A percentile compares a stretch with the other conserved stretches of the same genome.
Evolutionary conservation across 257 asterid species (phyloP).

Genomic region (Perilla frutescens): DNA sequence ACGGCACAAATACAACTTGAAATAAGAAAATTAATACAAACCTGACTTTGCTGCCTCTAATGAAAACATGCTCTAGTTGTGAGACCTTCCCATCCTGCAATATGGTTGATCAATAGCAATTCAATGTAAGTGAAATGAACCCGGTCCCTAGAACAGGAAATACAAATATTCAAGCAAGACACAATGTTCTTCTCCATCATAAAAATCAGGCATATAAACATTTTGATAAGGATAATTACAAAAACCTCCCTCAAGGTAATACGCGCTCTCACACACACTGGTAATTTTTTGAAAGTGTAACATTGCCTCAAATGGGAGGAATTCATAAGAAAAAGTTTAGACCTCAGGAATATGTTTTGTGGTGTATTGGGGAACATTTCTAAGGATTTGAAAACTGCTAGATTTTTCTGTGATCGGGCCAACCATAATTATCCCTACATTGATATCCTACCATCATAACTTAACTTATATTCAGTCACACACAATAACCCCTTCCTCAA

Average conservation of each 20-base stretch:
- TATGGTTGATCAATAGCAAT: slow-evolving; percentile 20
- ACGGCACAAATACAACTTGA: slow-evolving; percentile 22
- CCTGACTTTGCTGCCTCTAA: slow-evolving; percentile 99
- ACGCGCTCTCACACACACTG: neutral
- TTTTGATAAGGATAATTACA: neutral
- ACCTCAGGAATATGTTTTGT: neutral
- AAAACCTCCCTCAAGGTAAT: neutral
- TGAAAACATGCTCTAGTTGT: slow-evolving; percentile 94
- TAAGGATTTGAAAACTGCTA: neutral
- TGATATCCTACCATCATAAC: neutral
- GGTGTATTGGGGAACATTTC: neutral
- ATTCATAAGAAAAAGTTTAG: neutral
- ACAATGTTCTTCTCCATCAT: neutral
- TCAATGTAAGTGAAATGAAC: neutral
- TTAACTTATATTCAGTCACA: neutral
- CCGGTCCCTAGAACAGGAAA: neutral
- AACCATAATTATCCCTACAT: neutral
- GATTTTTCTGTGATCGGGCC: neutral
- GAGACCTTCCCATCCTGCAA: slow-evolving; percentile 92
- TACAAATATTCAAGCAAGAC: neutral
- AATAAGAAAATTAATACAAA: slow-evolving; percentile 20
- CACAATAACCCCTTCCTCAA: neutral
- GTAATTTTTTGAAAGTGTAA: neutral
- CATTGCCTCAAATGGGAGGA: neutral
- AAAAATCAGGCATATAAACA: neutral